phyloP scores from a whole-genome alignment of 768 basidiomycete genomes.

The Boletus coccyginus region DNA sequence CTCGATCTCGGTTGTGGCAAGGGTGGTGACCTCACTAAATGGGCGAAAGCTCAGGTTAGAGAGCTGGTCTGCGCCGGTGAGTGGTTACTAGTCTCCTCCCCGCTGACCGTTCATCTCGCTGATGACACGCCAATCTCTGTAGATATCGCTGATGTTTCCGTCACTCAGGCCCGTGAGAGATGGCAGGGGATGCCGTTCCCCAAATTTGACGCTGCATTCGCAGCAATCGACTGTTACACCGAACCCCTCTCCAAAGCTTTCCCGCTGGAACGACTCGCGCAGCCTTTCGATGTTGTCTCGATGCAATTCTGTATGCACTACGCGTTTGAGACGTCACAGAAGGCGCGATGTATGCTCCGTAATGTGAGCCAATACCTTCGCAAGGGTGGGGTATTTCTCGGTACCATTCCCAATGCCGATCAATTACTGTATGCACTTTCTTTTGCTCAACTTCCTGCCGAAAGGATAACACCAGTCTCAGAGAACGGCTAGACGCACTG shows the following conservation, averaged over 20 bases:
- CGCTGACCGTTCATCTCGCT: not conserved
- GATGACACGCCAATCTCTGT: not conserved
- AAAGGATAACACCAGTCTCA: constrained; percentile 32
- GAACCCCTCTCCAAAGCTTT: constrained; percentile 71
- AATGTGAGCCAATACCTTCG: constrained; percentile 83
- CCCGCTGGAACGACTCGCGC: constrained; percentile 52
- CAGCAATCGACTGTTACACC: constrained; percentile 85
- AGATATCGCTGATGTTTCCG: constrained; percentile 90
- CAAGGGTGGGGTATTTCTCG: constrained; percentile 88
- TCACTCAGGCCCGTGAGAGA: constrained; percentile 83
- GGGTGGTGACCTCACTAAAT: constrained; percentile 95
- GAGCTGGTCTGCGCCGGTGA: constrained; percentile 82
- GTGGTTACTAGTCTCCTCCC: constrained; percentile 20
- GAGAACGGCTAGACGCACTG: constrained; percentile 67
- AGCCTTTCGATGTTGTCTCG: constrained; percentile 90
- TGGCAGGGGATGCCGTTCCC: constrained; percentile 50
- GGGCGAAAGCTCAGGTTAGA: constrained; percentile 80
- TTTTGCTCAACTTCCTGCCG: not conserved
- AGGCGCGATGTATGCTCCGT: constrained; percentile 87
- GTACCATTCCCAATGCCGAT: constrained; percentile 92
- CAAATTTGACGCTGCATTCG: constrained; percentile 78
- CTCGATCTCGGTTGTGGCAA: constrained; percentile 99
- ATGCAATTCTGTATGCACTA: constrained; percentile 99
- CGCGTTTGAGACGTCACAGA: constrained; percentile 88
- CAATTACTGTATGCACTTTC: constrained; percentile 66